phyloP scores from a whole-genome alignment of 176 grass and related monocot species.

The Paspalum notatum region DNA sequence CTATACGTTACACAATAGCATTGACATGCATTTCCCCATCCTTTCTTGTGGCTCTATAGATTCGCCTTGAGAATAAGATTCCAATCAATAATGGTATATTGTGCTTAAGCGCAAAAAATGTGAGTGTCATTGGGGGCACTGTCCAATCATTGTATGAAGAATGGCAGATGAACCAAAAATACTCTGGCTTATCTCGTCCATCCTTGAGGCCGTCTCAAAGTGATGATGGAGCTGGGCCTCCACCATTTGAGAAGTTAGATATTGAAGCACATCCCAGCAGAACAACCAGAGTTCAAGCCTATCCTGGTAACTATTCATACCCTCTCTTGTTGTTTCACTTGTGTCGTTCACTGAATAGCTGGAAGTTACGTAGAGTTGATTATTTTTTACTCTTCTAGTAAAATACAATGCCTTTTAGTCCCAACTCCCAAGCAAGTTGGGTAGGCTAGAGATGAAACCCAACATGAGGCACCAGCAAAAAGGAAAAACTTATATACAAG shows the following conservation, averaged over 20 bases:
- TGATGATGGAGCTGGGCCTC: constrained; percentile 72
- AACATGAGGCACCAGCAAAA: constrained; percentile 3
- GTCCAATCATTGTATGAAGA: constrained; percentile 83
- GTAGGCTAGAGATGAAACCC: not conserved
- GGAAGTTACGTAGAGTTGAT: not conserved
- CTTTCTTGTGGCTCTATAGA: constrained; percentile 37
- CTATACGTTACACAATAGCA: not conserved
- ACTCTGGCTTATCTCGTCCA: constrained; percentile 62
- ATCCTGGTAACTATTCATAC: constrained; percentile 45
- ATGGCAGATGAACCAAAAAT: constrained; percentile 92
- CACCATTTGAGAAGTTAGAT: constrained; percentile 88
- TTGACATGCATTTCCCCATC: not conserved
- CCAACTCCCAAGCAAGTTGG: not conserved
- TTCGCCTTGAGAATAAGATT: constrained; percentile 72
- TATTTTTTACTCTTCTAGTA: not conserved
- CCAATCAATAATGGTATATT: constrained; percentile 75
- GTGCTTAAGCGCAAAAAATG: constrained; percentile 67
- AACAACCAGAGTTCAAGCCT: constrained; percentile 37
- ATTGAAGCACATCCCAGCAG: constrained; percentile 36
- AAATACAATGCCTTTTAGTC: constrained; percentile 12
- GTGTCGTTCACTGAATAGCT: not conserved
- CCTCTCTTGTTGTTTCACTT: constrained; percentile 26
- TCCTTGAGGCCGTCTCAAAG: constrained; percentile 61
- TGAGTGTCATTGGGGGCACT: constrained; percentile 64
- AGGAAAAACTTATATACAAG: not conserved